Evolutionary conservation across 345 rosid species (phyloP).

Genomic region (Stellera chamaejasme): DNA sequence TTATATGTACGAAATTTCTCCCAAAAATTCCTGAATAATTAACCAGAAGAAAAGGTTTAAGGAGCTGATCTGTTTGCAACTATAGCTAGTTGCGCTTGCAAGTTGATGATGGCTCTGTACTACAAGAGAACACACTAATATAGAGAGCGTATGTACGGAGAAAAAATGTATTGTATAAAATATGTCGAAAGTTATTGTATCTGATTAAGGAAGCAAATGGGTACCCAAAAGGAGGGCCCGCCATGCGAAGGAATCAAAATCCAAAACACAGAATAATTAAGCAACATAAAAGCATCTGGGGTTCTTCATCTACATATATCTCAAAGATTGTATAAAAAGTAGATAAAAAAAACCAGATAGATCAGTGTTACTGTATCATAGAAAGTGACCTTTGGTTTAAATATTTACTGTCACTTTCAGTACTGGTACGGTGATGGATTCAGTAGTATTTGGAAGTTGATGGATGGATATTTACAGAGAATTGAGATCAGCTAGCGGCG

Average conservation of each 20-base stretch:
- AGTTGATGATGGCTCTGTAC: slow-evolving; percentile 9
- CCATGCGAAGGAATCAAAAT: slow-evolving; percentile 21
- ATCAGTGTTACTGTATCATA: not conserved
- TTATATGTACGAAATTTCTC: slow-evolving; percentile 21
- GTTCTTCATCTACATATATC: slow-evolving; percentile 2
- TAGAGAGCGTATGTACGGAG: slow-evolving; percentile 29
- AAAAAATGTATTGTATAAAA: not conserved
- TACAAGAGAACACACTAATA: slow-evolving; percentile 8
- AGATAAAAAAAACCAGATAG: slow-evolving; percentile 2
- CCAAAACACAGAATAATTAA: slow-evolving; percentile 14
- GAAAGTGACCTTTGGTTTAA: slow-evolving; percentile 14
- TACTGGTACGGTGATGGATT: slow-evolving; percentile 1
- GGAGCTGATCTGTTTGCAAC: no score
- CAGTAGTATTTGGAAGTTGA: not conserved
- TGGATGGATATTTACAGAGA: not conserved
- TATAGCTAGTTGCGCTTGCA: slow-evolving; percentile 10
- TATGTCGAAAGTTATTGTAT: slow-evolving; percentile 10
- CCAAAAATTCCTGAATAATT: slow-evolving; percentile 18
- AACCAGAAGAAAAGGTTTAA: not conserved
- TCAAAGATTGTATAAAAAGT: slow-evolving; percentile 6
- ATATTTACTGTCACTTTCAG: not conserved
- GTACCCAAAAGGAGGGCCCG: slow-evolving; percentile 21
- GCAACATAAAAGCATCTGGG: slow-evolving; percentile 48
- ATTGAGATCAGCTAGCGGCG: not conserved
- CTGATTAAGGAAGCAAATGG: slow-evolving; percentile 27